Evolutionary conservation across 805 yeast species (phyloP), one percentile per base, ranked within the genome.

Genomic region (Pichia pseudocactophila): DNA sequence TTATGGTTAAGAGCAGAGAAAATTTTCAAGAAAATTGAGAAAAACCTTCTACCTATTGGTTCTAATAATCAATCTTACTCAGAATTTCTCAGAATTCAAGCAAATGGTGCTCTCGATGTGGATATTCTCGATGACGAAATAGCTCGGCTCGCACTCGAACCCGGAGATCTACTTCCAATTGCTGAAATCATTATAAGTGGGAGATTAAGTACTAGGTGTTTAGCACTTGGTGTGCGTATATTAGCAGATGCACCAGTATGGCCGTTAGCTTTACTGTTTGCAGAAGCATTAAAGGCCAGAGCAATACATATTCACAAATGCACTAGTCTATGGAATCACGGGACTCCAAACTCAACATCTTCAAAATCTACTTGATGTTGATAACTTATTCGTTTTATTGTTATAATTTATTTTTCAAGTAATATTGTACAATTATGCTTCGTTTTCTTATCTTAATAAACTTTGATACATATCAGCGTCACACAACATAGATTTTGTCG

Each of bases 201-300:
- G 12, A 66, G 73, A 55, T 64, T 76, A 40, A 74, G 80, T 16
- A 66, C 73, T 39, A 72, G 78, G 55, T 69, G 80, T 17, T 61
- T 83, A 33, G 78, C 80, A 43, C 61, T 83, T 31, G 94, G 92
- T 33, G 83, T 83, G 11, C 66, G 87, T 51, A 80, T 83, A 26
- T 65, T 83, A 40, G 87, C 88, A 4, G 92, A 83, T 65, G 89
- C 89, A 0, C 92, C 92, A 13, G 81, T 83, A 20, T 83, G 94
- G 94, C 92, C 92, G 0, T 71, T 82, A 39, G 84, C 88, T 1
- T 64, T 83, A 58, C 74, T 80, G 16, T 81, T 82, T 65, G 90
- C 90, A 0, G 90, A 82, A 56, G 88, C 87, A 2, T 66, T 82
- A 52, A 82, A 80, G 55, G 73, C 78, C 27, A 71, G 88, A 54